Conservation (phyloP, 441 rosid genomes). For the Adansonia madagascariensis region DNA sequence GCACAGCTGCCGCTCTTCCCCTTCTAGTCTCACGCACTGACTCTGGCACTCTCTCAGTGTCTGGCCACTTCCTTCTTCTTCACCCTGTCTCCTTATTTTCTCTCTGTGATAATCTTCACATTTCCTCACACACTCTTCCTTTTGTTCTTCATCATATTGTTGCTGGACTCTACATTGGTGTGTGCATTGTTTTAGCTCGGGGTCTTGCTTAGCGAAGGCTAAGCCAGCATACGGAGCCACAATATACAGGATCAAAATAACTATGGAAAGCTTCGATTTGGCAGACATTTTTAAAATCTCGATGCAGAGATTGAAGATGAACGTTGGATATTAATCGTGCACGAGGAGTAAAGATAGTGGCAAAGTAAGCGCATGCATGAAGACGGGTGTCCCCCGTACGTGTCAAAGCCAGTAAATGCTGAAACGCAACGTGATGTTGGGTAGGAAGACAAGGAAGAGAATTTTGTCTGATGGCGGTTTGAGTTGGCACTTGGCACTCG, state of each 20-base stretch:
- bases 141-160: conserved; percentile 32
- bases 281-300: conserved; percentile 26
- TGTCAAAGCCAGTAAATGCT: conserved; percentile 28
- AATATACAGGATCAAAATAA: conserved; percentile 28
- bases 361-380: conserved; percentile 34
- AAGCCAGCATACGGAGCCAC: conserved; percentile 27
- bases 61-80: conserved; percentile 4
- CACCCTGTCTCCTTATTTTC: conserved; percentile 24
- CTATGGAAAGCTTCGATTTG: conserved; percentile 14
- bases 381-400: conserved; percentile 45
- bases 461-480: not conserved
- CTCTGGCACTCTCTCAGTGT: conserved; percentile 38
- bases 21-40: conserved; percentile 34
- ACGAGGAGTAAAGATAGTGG: not conserved
- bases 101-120: conserved; percentile 42
- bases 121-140: conserved; percentile 29
- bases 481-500: not conserved
- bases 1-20: conserved; percentile 38
- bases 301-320: not conserved
- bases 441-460: not conserved
- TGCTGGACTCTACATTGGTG: conserved; percentile 49
- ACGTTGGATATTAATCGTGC: not conserved
- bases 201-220: conserved; percentile 40
- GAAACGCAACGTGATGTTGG: conserved; percentile 24
- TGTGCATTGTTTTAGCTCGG: conserved; percentile 53